A percentile compares a stretch with the other conserved stretches of the same genome.
phyloP scores from a whole-genome alignment of 1,284 basidiomycete genomes.

The Omphalotus olearius region DNA sequence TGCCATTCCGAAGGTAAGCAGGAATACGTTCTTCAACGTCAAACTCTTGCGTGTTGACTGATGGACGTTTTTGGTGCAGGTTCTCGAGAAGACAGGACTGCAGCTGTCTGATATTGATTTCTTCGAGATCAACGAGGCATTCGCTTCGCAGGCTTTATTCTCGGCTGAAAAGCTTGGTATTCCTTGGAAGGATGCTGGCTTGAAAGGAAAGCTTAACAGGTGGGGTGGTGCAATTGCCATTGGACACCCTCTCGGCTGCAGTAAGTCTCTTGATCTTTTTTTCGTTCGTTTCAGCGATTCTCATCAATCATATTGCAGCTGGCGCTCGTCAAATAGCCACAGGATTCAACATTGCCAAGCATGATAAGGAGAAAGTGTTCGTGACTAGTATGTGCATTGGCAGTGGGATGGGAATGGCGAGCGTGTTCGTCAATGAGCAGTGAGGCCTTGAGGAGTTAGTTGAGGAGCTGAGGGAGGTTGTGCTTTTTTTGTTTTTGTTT shows the following conservation, averaged over 20 bases:
- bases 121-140: slow-evolving; percentile 95
- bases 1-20: slow-evolving; percentile 74
- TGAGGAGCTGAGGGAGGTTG: too few relatives aligned
- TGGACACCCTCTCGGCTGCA: slow-evolving; percentile 81
- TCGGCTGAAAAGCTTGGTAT: slow-evolving; percentile 75
- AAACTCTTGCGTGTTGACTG: slow-evolving; percentile 38
- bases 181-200: slow-evolving; percentile 41
- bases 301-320: slow-evolving; percentile 38
- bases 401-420: slow-evolving; percentile 85
- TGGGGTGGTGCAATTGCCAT: slow-evolving; percentile 90
- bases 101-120: slow-evolving; percentile 80
- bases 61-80: slow-evolving; percentile 17
- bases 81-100: slow-evolving; percentile 72
- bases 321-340: slow-evolving; percentile 89
- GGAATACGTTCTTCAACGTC: slow-evolving; percentile 27
- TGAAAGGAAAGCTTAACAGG: slow-evolving; percentile 61
- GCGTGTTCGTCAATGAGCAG: slow-evolving; percentile 83
- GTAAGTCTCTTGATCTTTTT: slow-evolving; percentile 38
- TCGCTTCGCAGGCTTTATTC: slow-evolving; percentile 86
- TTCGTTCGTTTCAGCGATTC: background rate
- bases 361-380: slow-evolving; percentile 72
- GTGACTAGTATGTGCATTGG: slow-evolving; percentile 97
- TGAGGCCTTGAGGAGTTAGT: slow-evolving; percentile 29
- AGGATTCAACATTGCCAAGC: slow-evolving; percentile 78
- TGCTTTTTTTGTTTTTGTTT: too few relatives aligned